A percentile compares a stretch with the other conserved stretches of the same genome.
Conservation (phyloP, 768 basidiomycete genomes). For the Mrakia frigida region DNA sequence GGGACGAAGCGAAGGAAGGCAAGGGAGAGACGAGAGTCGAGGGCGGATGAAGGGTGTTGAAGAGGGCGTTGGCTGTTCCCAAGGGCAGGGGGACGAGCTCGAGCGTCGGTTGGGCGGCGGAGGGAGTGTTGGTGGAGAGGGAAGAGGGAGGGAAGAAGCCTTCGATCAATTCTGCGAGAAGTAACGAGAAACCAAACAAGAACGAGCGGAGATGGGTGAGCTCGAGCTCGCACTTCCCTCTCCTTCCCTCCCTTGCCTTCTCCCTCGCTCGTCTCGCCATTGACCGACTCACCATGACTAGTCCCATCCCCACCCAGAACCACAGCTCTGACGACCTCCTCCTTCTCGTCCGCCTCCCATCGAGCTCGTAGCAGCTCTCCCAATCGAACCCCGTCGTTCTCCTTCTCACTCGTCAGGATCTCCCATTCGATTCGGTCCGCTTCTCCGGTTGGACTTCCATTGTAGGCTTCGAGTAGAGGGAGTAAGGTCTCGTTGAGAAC, state of each 20-base stretch:
- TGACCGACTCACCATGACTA: slow-evolving; percentile 51
- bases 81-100: slow-evolving; percentile 57
- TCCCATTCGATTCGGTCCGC: neutral
- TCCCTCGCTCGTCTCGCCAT: neutral
- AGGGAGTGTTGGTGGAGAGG: slow-evolving; percentile 10
- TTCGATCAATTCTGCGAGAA: slow-evolving; percentile 68
- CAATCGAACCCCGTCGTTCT: slow-evolving; percentile 17
- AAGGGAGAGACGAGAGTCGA: slow-evolving; percentile 13
- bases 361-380: neutral
- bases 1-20: neutral
- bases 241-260: neutral
- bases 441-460: too few species aligned
- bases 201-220: neutral
- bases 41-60: slow-evolving; percentile 67
- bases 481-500: neutral
- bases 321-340: slow-evolving; percentile 29
- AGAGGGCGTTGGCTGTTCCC: slow-evolving; percentile 92
- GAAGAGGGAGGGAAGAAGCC: slow-evolving; percentile 46
- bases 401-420: slow-evolving; percentile 2
- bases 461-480: neutral
- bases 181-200: too few species aligned
- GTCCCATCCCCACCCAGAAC: slow-evolving; percentile 80
- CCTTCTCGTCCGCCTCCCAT: neutral
- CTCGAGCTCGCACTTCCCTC: neutral
- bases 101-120: slow-evolving; percentile 44